Percentiles rank a stretch among this genome's conserved stretches.
phyloP scores from a whole-genome alignment of 2,329 filamentous ascomycete genomes.

The Hypoxylon sp. region DNA sequence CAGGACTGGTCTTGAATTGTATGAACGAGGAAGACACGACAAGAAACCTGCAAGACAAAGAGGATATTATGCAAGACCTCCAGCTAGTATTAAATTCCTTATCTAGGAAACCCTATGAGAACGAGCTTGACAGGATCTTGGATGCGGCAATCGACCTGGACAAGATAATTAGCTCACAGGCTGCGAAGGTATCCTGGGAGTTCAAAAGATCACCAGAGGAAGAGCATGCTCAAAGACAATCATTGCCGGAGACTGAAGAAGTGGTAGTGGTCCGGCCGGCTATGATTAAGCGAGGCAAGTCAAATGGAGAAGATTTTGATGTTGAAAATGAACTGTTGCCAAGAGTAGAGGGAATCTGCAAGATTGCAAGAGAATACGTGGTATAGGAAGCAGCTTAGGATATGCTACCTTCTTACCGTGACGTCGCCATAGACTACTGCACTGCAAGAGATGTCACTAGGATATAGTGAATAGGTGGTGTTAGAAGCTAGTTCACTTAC shows the following conservation, averaged over 20 bases:
- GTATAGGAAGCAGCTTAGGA: neutral
- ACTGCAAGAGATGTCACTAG: no score
- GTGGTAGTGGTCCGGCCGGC: conserved; percentile 7
- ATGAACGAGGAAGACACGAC: neutral
- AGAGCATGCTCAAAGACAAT: neutral
- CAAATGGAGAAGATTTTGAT: conserved; percentile 20
- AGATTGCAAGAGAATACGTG: neutral
- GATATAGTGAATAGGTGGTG: no score
- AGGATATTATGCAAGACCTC: neutral
- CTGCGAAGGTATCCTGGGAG: conserved; percentile 2
- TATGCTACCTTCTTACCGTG: neutral
- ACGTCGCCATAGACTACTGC: neutral
- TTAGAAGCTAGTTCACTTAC: no score
- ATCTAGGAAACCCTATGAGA: neutral
- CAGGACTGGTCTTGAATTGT: neutral
- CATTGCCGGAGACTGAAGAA: neutral
- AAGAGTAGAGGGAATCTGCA: neutral
- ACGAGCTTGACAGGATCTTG: conserved; percentile 2
- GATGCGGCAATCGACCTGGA: conserved; percentile 9
- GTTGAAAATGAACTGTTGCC: conserved; percentile 1
- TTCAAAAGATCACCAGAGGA: neutral
- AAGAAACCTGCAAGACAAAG: neutral
- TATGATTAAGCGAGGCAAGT: conserved; percentile 18
- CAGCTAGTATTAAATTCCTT: neutral
- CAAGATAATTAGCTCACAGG: conserved; percentile 14